Evolutionary conservation across 441 rosid species (phyloP), one percentile per base, ranked within the genome.

Genomic region (Geranium incanum): DNA sequence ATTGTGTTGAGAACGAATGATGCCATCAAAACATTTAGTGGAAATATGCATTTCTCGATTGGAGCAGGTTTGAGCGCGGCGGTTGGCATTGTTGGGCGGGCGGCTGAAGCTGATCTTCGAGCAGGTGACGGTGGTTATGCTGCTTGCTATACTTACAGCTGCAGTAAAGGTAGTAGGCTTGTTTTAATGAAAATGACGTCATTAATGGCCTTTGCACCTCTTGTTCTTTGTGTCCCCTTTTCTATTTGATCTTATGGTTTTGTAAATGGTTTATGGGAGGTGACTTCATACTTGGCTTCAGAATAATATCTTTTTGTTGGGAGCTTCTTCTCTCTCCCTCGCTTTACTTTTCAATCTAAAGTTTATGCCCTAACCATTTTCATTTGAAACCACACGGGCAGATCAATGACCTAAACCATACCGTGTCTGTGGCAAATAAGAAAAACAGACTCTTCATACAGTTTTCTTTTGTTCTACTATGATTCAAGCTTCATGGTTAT

Each of bases 91-190:
- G 72, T 87, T 74, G 97, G 98, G 71, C 82, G 97, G 71, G 86
- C 92, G 64, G 87, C 80, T 74, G 99, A 92, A 83, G 99, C 96
- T 43, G 97, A 84, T 78, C 68, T 95, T 41, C 85, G 98, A 73
- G 98, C 97, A 72, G 97, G 99, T 66, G 89, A 87, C 71, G 92
- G 97, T 77, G 99, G 99, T 79, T 90, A 79, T 85, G 95, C 98
- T 52, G 93, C 98, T 68, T 90, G 95, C 79, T 95, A 95, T 80
- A 86, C 99, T 1, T 95, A 95, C 80, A 92, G 99, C 78, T 88
- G 99, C 81, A 90, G 97, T 79, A 95, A 95, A 92, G 97, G 99
- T 92, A 81, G 3, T 28, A 28, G 33, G 33, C 33, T 28, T 28
- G 33, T 28, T 28, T 28, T 28, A 28, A 28, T 28, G 33, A 28